A percentile compares a stretch with the other conserved stretches of the same genome.
phyloP scores from a whole-genome alignment of 2,329 filamentous ascomycete species.

The Plenodomus biglobosus region DNA sequence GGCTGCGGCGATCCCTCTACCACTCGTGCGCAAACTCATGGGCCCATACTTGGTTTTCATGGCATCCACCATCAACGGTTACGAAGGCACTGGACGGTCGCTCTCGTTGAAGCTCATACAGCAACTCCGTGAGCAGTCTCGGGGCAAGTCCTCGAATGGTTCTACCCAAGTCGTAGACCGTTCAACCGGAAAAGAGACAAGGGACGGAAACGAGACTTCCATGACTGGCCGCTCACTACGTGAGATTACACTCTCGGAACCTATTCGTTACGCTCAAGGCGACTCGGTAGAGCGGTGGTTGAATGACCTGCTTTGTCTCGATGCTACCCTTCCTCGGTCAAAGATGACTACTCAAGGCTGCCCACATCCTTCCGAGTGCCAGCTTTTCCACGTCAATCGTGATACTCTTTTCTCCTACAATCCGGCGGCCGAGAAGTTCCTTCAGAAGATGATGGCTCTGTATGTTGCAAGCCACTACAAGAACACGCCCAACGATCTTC shows the following conservation, averaged over 20 bases:
- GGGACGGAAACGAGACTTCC: slow-evolving; percentile 37
- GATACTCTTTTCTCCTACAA: slow-evolving; percentile 99
- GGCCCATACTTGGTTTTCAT: slow-evolving; percentile 98
- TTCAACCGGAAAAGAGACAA: slow-evolving; percentile 69
- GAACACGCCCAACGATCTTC: slow-evolving; percentile 96
- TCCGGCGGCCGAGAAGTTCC: slow-evolving; percentile 91
- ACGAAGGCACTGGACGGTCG: slow-evolving; percentile 94
- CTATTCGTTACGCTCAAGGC: slow-evolving; percentile 89
- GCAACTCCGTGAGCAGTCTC: slow-evolving; percentile 90
- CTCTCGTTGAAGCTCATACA: slow-evolving; percentile 96
- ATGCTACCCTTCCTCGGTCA: slow-evolving; percentile 77
- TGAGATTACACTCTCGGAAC: slow-evolving; percentile 90
- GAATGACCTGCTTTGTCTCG: slow-evolving; percentile 88
- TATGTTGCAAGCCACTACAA: slow-evolving; percentile 99
- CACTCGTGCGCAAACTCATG: slow-evolving; percentile 89
- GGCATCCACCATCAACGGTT: slow-evolving; percentile 98
- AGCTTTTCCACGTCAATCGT: slow-evolving; percentile 90
- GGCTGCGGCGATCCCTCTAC: slow-evolving; percentile 92
- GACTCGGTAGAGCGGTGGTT: slow-evolving; percentile 96
- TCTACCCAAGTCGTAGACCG: slow-evolving; percentile 70
- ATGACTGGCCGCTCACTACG: slow-evolving; percentile 73
- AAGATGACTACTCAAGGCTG: slow-evolving; percentile 73
- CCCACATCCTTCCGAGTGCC: slow-evolving; percentile 87
- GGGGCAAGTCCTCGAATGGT: slow-evolving; percentile 60
- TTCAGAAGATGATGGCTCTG: slow-evolving; percentile 97